A percentile compares a stretch with the other conserved stretches of the same genome.
Conservation (phyloP, 1,139 yeast genomes). For the Ogataea hybrid region DNA sequence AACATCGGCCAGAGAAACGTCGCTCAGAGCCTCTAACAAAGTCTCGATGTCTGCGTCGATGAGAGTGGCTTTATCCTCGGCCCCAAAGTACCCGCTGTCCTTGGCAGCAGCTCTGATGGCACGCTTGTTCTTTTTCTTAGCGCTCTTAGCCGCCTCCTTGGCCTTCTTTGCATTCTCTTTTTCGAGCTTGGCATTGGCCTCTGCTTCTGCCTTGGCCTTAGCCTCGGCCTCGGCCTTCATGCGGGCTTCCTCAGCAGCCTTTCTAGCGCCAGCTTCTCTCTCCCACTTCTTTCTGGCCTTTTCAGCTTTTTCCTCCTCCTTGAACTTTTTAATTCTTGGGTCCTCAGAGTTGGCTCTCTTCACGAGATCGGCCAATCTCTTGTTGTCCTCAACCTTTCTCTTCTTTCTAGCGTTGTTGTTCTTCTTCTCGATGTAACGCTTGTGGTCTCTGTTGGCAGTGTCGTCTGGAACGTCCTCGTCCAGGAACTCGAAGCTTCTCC, state of each 20-base stretch:
- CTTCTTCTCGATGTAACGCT: constrained; percentile 97
- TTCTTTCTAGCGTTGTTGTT: constrained; percentile 95
- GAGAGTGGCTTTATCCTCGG: constrained; percentile 58
- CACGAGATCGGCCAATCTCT: constrained; percentile 81
- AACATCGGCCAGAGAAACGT: constrained; percentile 65
- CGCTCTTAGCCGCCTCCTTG: constrained; percentile 95
- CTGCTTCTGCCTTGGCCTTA: constrained; percentile 73
- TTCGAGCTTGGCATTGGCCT: constrained; percentile 54
- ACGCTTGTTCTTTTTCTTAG: constrained; percentile 98
- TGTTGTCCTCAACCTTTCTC: constrained; percentile 96
- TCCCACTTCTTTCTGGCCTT: constrained; percentile 97
- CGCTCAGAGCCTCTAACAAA: constrained; percentile 77
- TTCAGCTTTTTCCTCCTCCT: constrained; percentile 92
- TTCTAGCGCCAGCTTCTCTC: constrained; percentile 95
- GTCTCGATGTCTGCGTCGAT: constrained; percentile 80
- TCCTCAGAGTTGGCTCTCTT: constrained; percentile 88
- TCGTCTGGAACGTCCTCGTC: constrained; percentile 99
- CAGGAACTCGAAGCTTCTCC: constrained; percentile 97
- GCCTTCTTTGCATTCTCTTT: constrained; percentile 81
- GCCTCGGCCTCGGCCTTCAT: constrained; percentile 86
- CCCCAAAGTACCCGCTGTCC: constrained; percentile 84
- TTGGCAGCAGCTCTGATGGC: constrained; percentile 78
- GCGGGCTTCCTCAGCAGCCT: constrained; percentile 87
- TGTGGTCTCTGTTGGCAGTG: constrained; percentile 98
- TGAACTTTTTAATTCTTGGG: constrained; percentile 92